Evolutionary conservation across 192 early-diverging fungal species (phyloP).

Genomic region (Backusella morwellensis): DNA sequence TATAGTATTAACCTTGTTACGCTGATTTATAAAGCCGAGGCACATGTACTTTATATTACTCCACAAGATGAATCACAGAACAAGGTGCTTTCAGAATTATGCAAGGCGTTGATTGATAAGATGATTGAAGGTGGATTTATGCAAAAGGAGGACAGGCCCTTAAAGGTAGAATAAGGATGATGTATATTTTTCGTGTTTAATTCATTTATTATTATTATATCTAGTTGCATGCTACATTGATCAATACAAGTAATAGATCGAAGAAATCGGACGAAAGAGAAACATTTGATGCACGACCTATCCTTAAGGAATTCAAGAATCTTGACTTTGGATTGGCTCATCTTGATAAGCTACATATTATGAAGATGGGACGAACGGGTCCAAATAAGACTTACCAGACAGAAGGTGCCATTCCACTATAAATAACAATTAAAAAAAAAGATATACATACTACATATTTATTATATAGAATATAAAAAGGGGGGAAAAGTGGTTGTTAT

Average conservation of each 20-base stretch:
- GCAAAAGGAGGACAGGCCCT: constrained; percentile 21
- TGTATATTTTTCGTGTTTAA: background rate
- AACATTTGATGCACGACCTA: constrained; percentile 25
- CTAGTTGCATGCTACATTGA: constrained; percentile 23
- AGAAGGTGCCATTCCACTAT: constrained; percentile 18
- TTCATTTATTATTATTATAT: background rate
- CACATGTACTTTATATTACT: constrained; percentile 29
- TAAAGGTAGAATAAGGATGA: constrained; percentile 13
- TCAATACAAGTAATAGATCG: constrained; percentile 13
- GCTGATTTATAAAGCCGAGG: constrained; percentile 14
- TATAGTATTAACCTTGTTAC: background rate
- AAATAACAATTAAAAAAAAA: constrained; percentile 5
- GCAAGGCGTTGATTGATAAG: constrained; percentile 9
- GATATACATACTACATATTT: constrained; percentile 4
- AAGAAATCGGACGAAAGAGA: background rate
- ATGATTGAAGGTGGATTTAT: constrained; percentile 25
- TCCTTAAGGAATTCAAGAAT: constrained; percentile 16
- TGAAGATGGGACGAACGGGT: constrained; percentile 24
- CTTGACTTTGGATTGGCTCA: constrained; percentile 28
- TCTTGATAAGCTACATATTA: constrained; percentile 27
- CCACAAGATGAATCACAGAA: constrained; percentile 25
- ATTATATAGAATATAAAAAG: background rate
- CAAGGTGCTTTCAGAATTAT: constrained; percentile 18
- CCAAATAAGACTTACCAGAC: constrained; percentile 22
- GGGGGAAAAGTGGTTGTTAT: background rate